Evolutionary conservation across 192 early-diverging fungal genomes (phyloP).

Genomic region (Coemansia sp.): DNA sequence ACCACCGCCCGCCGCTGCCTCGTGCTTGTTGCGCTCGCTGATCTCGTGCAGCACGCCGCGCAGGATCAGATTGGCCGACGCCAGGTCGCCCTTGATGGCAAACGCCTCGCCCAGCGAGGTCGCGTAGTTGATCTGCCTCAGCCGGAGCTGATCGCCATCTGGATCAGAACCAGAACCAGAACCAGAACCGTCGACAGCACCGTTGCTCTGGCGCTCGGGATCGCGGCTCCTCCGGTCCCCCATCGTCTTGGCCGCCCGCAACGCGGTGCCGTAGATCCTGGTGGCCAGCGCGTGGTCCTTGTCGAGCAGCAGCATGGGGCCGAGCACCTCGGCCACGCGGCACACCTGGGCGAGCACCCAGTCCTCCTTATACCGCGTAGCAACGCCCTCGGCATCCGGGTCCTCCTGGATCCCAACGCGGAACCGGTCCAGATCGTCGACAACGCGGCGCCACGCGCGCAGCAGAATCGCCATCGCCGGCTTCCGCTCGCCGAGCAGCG

Average conservation of each 20-base stretch:
- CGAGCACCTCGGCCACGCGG: constrained; percentile 24
- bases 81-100: constrained; percentile 32
- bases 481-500: constrained; percentile 24
- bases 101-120: constrained; percentile 47
- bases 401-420: background rate
- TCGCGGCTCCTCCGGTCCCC: background rate
- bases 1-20: background rate
- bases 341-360: constrained; percentile 19
- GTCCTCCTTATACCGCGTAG: background rate
- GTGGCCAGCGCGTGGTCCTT: constrained; percentile 8
- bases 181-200: background rate
- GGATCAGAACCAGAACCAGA: background rate
- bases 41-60: constrained; percentile 31
- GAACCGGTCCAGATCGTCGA: background rate
- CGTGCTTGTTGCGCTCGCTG: constrained; percentile 6
- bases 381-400: background rate
- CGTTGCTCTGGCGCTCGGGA: background rate
- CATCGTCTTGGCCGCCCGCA: constrained; percentile 24
- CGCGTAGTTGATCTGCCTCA: constrained; percentile 24
- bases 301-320: constrained; percentile 17
- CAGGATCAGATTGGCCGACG: constrained; percentile 23
- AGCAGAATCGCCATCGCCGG: constrained; percentile 31
- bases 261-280: constrained; percentile 24
- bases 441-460: constrained; percentile 18
- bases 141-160: constrained; percentile 14